Conservation (phyloP, 495 filamentous ascomycete genomes). For the Podospora didyma region DNA sequence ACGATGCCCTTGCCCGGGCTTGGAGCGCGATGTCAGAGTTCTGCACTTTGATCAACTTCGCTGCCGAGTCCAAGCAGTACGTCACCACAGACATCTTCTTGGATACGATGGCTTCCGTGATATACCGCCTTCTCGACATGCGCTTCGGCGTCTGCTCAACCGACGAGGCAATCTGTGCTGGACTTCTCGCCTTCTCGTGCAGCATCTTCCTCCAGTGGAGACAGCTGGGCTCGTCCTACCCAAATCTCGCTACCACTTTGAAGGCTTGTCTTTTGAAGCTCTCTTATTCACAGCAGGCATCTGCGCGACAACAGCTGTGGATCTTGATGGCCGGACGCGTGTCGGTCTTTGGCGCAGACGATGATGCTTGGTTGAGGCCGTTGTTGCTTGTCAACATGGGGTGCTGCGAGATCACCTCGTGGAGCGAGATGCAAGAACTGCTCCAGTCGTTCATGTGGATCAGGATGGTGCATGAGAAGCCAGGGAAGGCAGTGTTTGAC, state of each 20-base stretch:
- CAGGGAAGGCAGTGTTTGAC: conserved; percentile 19
- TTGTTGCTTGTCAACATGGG: conserved; percentile 19
- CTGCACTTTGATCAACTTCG: conserved; percentile 32
- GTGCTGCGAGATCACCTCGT: conserved; percentile 18
- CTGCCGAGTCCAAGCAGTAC: conserved; percentile 12
- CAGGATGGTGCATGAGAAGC: conserved; percentile 27
- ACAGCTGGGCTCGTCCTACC: conserved; percentile 21
- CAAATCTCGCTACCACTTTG: conserved; percentile 17
- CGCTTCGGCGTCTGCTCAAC: conserved; percentile 19
- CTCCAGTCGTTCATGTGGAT: conserved; percentile 34
- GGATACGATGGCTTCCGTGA: conserved; percentile 36
- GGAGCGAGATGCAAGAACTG: conserved; percentile 23
- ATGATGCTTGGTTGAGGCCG: conserved; percentile 28
- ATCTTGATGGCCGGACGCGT: conserved; percentile 33
- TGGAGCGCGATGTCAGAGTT: conserved; percentile 37
- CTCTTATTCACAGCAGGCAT: not conserved
- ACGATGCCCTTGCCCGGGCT: conserved; percentile 20
- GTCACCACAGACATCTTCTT: conserved; percentile 29
- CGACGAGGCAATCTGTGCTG: conserved; percentile 37
- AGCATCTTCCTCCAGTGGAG: conserved; percentile 39
- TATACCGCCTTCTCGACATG: conserved; percentile 40
- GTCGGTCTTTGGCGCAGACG: conserved; percentile 23
- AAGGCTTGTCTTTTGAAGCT: conserved; percentile 8
- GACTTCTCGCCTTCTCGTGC: conserved; percentile 34
- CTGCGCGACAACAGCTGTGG: conserved; percentile 24